These are phyloP conservation scores for Evernia prunastri DNA, from an alignment of 495 filamentous ascomycete genomes.

Conservation along the genomic window DNA sequence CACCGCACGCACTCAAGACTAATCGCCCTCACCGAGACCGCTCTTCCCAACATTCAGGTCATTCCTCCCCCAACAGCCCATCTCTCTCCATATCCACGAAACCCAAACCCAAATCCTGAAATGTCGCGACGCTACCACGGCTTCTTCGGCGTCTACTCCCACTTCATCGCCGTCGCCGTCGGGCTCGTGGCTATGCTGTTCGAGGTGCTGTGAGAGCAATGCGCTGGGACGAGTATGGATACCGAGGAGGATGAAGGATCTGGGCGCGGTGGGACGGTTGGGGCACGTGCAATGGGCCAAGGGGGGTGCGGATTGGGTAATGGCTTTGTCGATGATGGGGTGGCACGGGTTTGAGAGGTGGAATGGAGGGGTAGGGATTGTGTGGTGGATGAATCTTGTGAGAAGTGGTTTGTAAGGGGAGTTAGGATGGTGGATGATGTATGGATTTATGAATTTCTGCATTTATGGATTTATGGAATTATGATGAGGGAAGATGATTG, in stretches of 20 bases:
- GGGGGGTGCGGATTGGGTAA: neutral
- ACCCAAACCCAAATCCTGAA: neutral
- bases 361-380: neutral
- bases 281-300: no score
- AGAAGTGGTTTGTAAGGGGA: neutral
- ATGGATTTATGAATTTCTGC: no score
- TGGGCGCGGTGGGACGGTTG: no score
- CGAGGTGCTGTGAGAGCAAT: neutral
- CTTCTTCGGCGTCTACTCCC: constrained; percentile 18
- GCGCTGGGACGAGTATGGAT: neutral
- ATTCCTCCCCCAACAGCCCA: no score
- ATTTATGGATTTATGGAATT: no score
- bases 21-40: no score
- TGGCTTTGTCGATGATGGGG: neutral
- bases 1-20: no score
- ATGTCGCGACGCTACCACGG: constrained; percentile 21
- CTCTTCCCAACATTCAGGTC: no score
- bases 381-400: neutral
- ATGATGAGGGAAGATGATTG: no score
- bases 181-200: constrained; percentile 11
- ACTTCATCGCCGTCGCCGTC: constrained; percentile 12
- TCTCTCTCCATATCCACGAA: neutral
- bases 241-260: neutral
- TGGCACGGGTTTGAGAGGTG: neutral
- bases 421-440: no score